Evolutionary conservation across 2,329 filamentous ascomycete genomes (phyloP), one percentile per base, ranked within the genome.

Genomic region (Macrophomina pseudophaseolina): DNA sequence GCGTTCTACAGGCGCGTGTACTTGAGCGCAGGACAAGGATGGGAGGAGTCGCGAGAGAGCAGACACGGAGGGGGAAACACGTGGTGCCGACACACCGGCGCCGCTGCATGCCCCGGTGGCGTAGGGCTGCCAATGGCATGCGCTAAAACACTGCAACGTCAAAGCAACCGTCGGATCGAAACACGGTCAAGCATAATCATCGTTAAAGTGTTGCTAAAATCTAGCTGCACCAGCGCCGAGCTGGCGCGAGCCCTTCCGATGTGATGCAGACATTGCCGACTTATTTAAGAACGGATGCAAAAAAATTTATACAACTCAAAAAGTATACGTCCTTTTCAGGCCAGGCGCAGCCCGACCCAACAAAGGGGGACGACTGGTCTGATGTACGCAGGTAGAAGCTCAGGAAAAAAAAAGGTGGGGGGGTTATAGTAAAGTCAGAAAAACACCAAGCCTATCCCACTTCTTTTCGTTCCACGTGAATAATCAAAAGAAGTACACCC

Each of bases 391-490:
- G 38, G 40, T 35, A 59, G 35, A 23, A 49, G 28, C 12, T 16
- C 12, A n/a, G 33, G 9, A 16, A 33, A 40, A 40, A 23, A 53
- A 64, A 32, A 30, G 6, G n/a, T n/a, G 12, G 44, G 18, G 54
- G 56, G 56, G 56, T 60, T 46, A 60, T 60, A 60, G 48, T 46
- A 65, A 28, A 49, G 35, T 48, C 48, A 65, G 58, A 65, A 38
- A 38, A 38, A 48, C 49, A 56, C 42, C 58, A 62, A 62, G 58
- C 58, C 58, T 49, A 8, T 49, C 44, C 58, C 18, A 35, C 58
- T 62, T 49, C 58, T 62, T 62, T 48, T 48, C 52, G 63, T 65
- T 52, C 51, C 63, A 52, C 63, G 58, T 56, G 48, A 65, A 54
- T 53, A 58, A 48, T 52, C 51, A 46, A 58, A 56, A 58, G 38